phyloP scores from a whole-genome alignment of 108 stramenopile genomes.

The Epipyxis sp. region DNA sequence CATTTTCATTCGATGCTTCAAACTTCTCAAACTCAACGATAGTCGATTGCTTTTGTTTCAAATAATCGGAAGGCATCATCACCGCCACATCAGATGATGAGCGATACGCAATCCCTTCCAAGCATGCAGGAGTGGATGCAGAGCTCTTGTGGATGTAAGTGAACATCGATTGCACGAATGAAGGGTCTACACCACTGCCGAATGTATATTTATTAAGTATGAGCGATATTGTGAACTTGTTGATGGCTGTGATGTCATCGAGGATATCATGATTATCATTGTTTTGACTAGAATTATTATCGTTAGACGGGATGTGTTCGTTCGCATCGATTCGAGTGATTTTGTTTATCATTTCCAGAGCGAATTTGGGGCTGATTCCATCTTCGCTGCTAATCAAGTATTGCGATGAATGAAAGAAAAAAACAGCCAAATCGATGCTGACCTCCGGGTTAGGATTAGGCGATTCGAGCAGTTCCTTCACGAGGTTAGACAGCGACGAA shows the following conservation, averaged over 20 bases:
- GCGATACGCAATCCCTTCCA: background rate
- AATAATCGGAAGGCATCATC: background rate
- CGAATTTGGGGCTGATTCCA: background rate
- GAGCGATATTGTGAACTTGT: background rate
- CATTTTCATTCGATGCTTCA: background rate
- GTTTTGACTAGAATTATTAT: background rate
- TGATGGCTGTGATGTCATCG: background rate
- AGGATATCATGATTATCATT: background rate
- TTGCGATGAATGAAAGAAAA: background rate
- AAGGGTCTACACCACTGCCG: background rate
- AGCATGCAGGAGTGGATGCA: background rate
- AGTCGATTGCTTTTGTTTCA: background rate
- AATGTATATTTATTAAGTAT: conserved; percentile 2
- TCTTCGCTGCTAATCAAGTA: background rate
- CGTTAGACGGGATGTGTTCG: background rate
- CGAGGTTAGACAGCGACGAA: background rate
- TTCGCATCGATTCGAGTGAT: background rate
- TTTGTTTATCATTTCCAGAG: background rate
- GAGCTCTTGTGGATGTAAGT: background rate
- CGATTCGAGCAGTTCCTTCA: background rate
- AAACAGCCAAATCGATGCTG: background rate
- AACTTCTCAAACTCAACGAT: background rate
- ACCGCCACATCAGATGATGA: background rate
- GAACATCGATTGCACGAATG: background rate
- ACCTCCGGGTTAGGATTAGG: too few species aligned